These are phyloP conservation scores for Trichocomaceae sp. DNA, from an alignment of 2,329 filamentous ascomycete genomes.

Conservation along the genomic window DNA sequence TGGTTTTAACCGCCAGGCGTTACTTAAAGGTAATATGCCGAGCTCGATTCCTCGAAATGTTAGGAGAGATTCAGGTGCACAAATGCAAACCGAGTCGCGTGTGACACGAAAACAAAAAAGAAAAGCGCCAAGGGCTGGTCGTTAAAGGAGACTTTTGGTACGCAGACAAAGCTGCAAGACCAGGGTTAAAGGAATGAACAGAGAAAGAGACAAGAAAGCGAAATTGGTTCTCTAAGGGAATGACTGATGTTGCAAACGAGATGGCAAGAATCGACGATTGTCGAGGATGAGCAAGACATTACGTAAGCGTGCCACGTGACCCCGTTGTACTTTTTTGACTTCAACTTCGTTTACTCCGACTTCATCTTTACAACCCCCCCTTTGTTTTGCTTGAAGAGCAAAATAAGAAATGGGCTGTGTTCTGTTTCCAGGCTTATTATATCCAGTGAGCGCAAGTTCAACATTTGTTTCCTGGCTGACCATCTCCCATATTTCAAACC, in stretches of 20 bases:
- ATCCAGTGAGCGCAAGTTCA: background rate
- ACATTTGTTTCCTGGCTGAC: background rate
- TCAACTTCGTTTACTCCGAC: no score
- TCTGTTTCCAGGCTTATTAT: background rate
- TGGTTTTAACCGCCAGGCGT: background rate
- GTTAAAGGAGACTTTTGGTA: background rate
- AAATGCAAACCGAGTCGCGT: background rate
- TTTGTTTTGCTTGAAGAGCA: no score
- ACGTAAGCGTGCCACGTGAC: no score
- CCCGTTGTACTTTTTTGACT: no score
- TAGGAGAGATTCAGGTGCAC: background rate
- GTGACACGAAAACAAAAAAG: background rate
- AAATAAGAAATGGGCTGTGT: no score
- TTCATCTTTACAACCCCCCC: no score
- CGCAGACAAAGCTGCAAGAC: slow-evolving; percentile 5
- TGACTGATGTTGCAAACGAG: slow-evolving; percentile 5
- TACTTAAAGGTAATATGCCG: background rate
- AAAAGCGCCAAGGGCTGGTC: background rate
- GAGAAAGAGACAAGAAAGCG: background rate
- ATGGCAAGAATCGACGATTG: slow-evolving; percentile 4
- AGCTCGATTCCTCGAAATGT: background rate
- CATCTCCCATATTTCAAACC: background rate
- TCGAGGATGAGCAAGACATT: background rate
- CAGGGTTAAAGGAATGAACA: background rate
- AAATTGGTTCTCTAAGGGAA: slow-evolving; percentile 9